phyloP scores from a whole-genome alignment of 2,329 filamentous ascomycete genomes.

The Cercospora sojina region DNA sequence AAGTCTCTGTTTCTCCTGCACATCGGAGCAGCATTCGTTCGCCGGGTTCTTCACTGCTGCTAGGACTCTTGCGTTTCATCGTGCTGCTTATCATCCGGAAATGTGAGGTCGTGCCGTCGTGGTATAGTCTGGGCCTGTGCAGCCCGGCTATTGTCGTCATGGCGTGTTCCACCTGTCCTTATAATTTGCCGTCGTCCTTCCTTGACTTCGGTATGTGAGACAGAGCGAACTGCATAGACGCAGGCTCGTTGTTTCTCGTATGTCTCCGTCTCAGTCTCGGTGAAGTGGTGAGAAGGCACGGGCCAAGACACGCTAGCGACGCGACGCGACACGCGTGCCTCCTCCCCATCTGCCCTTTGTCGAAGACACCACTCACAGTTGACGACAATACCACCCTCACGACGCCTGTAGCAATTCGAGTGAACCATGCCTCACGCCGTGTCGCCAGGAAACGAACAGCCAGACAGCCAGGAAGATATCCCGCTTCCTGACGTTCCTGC shows the following conservation, averaged over 20 bases:
- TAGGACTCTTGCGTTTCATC: neutral
- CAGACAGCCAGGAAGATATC: slow-evolving; percentile 35
- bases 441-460: slow-evolving; percentile 35
- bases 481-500: slow-evolving; percentile 37
- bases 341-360: neutral
- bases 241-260: neutral
- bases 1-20: too few species aligned
- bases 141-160: neutral
- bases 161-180: neutral
- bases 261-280: neutral
- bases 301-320: neutral
- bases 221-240: neutral
- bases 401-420: neutral
- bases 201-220: neutral
- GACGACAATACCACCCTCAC: neutral
- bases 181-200: neutral
- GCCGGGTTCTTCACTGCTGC: neutral
- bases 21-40: too few species aligned
- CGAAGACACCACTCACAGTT: neutral
- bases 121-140: neutral
- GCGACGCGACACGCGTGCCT: slow-evolving; percentile 1
- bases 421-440: slow-evolving; percentile 48
- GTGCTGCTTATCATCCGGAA: neutral
- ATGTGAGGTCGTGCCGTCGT: neutral
- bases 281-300: neutral